A percentile compares a stretch with the other conserved stretches of the same genome.
Evolutionary conservation across 257 asterid species (phyloP).

Genomic region (Capsicum pubescens): DNA sequence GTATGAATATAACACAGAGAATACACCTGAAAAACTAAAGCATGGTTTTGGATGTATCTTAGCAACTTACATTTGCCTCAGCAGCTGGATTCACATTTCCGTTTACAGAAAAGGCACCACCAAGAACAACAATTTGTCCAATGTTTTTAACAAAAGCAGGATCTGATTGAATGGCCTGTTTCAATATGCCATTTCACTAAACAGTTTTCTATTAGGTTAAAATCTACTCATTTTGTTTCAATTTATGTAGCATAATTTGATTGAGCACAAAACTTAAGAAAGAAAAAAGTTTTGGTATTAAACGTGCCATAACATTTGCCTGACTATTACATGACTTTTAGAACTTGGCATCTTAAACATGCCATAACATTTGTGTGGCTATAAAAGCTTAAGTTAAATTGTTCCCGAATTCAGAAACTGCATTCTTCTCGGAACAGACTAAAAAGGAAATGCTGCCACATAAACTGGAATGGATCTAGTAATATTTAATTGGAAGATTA

Average conservation of each 20-base stretch:
- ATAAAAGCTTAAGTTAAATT: not conserved
- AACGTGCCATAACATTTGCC: not conserved
- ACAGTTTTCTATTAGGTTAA: not conserved
- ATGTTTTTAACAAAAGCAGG: constrained; percentile 74
- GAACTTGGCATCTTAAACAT: not conserved
- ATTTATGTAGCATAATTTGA: not conserved
- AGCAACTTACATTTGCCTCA: constrained; percentile 86
- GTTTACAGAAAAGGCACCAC: constrained; percentile 96
- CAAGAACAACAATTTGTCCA: constrained; percentile 87
- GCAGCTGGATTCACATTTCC: constrained; percentile 99
- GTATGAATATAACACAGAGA: constrained; percentile 26
- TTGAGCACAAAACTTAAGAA: not conserved
- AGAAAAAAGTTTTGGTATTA: not conserved
- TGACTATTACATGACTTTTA: not conserved
- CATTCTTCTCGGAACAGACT: not conserved
- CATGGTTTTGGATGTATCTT: constrained; percentile 18
- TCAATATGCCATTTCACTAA: constrained; percentile 29
- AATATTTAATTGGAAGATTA: constrained; percentile 15
- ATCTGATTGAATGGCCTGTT: constrained; percentile 93
- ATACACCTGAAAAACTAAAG: not conserved
- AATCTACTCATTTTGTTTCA: not conserved
- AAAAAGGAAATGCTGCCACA: constrained; percentile 9
- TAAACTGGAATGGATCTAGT: not conserved
- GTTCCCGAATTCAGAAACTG: not conserved
- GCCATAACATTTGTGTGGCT: not conserved